Percentiles rank a stretch among this genome's conserved stretches.
Conservation (phyloP, 2,329 filamentous ascomycete genomes). For the Penicillium rolfsii region DNA sequence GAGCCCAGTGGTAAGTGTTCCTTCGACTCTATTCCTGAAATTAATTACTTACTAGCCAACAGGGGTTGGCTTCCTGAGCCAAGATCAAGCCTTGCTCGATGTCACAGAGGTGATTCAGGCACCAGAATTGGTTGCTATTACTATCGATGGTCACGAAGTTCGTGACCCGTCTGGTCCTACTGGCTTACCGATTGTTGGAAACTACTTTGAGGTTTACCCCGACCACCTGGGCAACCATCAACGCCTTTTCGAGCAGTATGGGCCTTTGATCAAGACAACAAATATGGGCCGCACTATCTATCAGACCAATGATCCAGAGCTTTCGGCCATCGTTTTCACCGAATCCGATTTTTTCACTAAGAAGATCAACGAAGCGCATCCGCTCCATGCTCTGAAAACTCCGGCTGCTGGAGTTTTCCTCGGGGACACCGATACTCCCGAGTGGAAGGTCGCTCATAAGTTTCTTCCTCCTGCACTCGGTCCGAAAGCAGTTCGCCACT, state of each 20-base stretch:
- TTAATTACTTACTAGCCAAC: background rate
- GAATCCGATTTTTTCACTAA: slow-evolving; percentile 61
- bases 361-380: slow-evolving; percentile 47
- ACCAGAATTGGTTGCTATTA: slow-evolving; percentile 16
- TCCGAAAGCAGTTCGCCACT: slow-evolving; percentile 37
- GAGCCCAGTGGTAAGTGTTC: slow-evolving; percentile 9
- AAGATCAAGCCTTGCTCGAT: slow-evolving; percentile 19
- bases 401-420: slow-evolving; percentile 37
- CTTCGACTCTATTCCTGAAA: background rate
- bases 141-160: slow-evolving; percentile 19
- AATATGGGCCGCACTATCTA: slow-evolving; percentile 57
- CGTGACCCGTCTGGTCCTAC: slow-evolving; percentile 19
- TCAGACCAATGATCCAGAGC: slow-evolving; percentile 55
- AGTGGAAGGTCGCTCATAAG: slow-evolving; percentile 57
- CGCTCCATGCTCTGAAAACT: slow-evolving; percentile 34
- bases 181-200: slow-evolving; percentile 51
- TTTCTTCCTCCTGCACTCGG: slow-evolving; percentile 44
- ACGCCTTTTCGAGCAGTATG: slow-evolving; percentile 58
- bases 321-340: slow-evolving; percentile 52
- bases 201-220: slow-evolving; percentile 59
- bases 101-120: slow-evolving; percentile 22
- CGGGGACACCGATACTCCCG: slow-evolving; percentile 36
- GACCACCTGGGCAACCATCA: slow-evolving; percentile 63
- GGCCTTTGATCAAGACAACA: slow-evolving; percentile 56
- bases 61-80: slow-evolving; percentile 30